phyloP scores from a whole-genome alignment of 164 flowering plant species.

The Chimonanthus praecox region DNA sequence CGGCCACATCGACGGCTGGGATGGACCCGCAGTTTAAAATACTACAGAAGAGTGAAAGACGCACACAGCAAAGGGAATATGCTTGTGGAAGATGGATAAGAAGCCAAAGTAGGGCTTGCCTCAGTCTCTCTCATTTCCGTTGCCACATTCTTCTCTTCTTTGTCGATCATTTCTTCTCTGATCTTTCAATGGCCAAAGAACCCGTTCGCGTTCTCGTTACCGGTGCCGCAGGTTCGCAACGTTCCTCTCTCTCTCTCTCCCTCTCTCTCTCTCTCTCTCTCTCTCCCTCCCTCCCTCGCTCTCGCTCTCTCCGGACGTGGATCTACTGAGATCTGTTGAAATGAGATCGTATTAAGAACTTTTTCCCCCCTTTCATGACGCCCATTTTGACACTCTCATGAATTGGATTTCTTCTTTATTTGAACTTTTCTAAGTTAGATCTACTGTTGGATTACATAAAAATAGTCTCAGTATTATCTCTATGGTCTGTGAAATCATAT shows the following conservation, averaged over 20 bases:
- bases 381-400: neutral
- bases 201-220: conserved; percentile 87
- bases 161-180: neutral
- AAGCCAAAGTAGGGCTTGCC: neutral
- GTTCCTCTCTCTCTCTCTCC: conserved; percentile 3
- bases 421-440: too few relatives aligned
- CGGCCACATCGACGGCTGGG: neutral
- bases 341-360: neutral
- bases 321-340: too few relatives aligned
- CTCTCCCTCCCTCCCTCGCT: too few relatives aligned
- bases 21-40: too few relatives aligned
- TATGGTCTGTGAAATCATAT: too few relatives aligned
- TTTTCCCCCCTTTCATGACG: neutral
- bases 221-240: conserved; percentile 67
- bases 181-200: conserved; percentile 54
- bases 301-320: neutral
- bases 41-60: too few relatives aligned
- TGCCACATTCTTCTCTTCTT: neutral
- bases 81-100: too few relatives aligned
- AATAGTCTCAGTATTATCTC: too few relatives aligned
- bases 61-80: too few relatives aligned
- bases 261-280: too few relatives aligned
- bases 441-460: too few relatives aligned
- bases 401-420: too few relatives aligned
- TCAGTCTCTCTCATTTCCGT: neutral